These are phyloP conservation scores for Dictyostelium brefeldianum DNA, from an alignment of 78 protist genomes.

Conservation along the genomic window DNA sequence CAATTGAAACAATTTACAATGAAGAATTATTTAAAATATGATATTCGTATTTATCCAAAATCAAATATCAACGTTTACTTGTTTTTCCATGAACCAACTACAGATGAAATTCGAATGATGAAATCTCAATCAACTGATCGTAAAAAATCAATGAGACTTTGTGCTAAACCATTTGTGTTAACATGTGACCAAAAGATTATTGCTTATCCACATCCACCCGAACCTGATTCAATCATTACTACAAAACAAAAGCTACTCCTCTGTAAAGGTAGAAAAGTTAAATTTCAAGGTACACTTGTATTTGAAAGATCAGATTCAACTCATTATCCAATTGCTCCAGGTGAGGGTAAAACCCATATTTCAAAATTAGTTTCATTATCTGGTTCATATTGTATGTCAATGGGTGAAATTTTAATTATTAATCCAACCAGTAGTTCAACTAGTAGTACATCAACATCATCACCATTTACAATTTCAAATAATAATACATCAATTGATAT, in stretches of 20 bases:
- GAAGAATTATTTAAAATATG: slow-evolving; percentile 45
- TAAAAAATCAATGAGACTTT: slow-evolving; percentile 58
- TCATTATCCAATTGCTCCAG: slow-evolving; percentile 81
- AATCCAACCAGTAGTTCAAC: neutral
- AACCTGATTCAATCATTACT: slow-evolving; percentile 35
- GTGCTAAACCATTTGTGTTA: slow-evolving; percentile 73
- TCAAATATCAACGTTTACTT: slow-evolving; percentile 51
- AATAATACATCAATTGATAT: slow-evolving; percentile 13
- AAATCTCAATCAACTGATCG: slow-evolving; percentile 6
- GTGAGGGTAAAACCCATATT: slow-evolving; percentile 77
- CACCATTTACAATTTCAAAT: neutral
- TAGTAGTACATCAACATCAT: neutral
- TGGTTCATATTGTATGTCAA: slow-evolving; percentile 72
- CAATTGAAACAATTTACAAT: slow-evolving; percentile 61
- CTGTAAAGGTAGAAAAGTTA: slow-evolving; percentile 65
- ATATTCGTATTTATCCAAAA: slow-evolving; percentile 79
- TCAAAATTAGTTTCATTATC: slow-evolving; percentile 48
- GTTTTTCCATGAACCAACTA: slow-evolving; percentile 51
- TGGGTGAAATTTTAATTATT: slow-evolving; percentile 8
- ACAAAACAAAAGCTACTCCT: slow-evolving; percentile 39
- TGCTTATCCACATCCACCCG: slow-evolving; percentile 77
- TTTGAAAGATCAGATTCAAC: slow-evolving; percentile 65
- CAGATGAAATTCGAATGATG: slow-evolving; percentile 20
- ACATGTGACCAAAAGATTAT: slow-evolving; percentile 45
- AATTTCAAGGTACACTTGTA: slow-evolving; percentile 67